Conservation (phyloP, 1,284 basidiomycete species). For the Phylloporus sp. region DNA sequence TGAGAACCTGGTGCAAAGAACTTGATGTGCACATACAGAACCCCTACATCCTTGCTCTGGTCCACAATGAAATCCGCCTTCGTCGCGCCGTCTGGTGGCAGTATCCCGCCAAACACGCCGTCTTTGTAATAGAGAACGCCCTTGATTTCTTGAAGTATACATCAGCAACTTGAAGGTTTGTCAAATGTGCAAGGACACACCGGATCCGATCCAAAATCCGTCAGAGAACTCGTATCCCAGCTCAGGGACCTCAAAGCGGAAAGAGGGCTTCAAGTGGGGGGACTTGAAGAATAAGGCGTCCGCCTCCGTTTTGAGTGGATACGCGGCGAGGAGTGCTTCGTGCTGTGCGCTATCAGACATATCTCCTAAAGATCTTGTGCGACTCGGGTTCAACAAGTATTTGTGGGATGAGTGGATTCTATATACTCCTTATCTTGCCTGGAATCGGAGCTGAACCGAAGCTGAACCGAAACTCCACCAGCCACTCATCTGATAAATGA, state of each 20-base stretch:
- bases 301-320: neutral
- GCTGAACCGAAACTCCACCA: too few relatives aligned
- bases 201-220: conserved; percentile 2
- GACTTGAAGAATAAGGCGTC: neutral
- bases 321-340: neutral
- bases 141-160: neutral
- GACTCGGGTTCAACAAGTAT: neutral
- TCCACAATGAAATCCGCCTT: neutral
- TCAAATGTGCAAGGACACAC: neutral
- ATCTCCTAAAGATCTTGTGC: neutral
- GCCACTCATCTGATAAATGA: too few relatives aligned
- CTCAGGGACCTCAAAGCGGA: neutral
- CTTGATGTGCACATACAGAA: neutral
- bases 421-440: neutral
- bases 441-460: neutral
- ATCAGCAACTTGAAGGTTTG: neutral
- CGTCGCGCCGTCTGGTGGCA: neutral
- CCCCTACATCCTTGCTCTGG: neutral
- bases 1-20: neutral
- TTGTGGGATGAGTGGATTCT: neutral
- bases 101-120: neutral
- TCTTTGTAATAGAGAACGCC: neutral
- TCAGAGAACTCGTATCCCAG: neutral
- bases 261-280: neutral
- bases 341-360: neutral